Percentiles rank a stretch among this genome's conserved stretches.
Evolutionary conservation across 1,284 basidiomycete species (phyloP).

Genomic region (Ganoderma lucidum): DNA sequence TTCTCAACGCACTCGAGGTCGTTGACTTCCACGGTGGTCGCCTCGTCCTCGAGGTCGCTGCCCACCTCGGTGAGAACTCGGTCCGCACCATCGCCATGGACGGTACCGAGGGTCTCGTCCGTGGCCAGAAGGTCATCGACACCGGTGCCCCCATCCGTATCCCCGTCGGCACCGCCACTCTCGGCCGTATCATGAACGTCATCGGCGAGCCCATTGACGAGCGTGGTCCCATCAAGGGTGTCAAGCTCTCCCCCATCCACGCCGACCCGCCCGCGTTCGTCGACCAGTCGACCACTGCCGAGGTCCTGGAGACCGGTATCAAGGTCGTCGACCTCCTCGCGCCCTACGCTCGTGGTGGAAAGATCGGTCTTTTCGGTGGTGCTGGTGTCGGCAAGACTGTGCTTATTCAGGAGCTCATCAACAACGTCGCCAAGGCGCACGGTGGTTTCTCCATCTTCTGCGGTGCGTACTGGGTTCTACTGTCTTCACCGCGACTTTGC

Average conservation of each 20-base stretch:
- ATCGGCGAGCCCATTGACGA: conserved; percentile 99
- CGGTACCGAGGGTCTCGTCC: conserved; percentile 99
- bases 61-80: conserved; percentile 98
- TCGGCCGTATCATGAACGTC: conserved; percentile 99
- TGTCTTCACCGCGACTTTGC: neutral
- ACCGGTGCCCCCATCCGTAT: conserved; percentile 97
- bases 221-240: conserved; percentile 97
- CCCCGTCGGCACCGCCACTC: conserved; percentile 92
- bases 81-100: conserved; percentile 99
- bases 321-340: conserved; percentile 99
- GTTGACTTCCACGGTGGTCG: conserved; percentile 92
- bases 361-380: conserved; percentile 99
- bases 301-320: conserved; percentile 99
- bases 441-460: conserved; percentile 99
- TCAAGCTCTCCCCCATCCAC: conserved; percentile 92
- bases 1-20: conserved; percentile 98
- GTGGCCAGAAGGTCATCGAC: conserved; percentile 97
- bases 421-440: conserved; percentile 99
- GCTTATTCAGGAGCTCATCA: conserved; percentile 98
- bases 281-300: conserved; percentile 97
- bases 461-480: conserved; percentile 67
- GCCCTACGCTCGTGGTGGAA: conserved; percentile 99
- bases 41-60: conserved; percentile 96
- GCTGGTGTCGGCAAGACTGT: conserved; percentile 99
- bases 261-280: conserved; percentile 97